phyloP scores from a whole-genome alignment of 495 filamentous ascomycete genomes.

The Talaromyces thailandensis region DNA sequence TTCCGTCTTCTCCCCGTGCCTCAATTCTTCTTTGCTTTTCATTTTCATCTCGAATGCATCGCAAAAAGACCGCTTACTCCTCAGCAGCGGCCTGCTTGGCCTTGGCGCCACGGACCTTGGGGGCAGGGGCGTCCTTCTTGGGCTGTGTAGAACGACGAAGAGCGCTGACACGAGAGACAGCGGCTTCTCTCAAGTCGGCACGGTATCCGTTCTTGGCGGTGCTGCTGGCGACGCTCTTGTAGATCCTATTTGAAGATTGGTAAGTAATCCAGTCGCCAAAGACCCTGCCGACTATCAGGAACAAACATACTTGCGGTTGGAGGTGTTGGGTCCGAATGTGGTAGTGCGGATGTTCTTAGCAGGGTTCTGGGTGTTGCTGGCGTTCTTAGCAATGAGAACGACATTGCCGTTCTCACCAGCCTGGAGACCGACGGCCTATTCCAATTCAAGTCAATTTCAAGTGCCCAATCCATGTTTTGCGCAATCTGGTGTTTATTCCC shows the following conservation, averaged over 20 bases:
- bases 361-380: constrained; percentile 55
- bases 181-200: constrained; percentile 74
- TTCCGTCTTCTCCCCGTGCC: background rate
- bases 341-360: constrained; percentile 51
- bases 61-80: constrained; percentile 14
- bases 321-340: constrained; percentile 58
- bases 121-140: constrained; percentile 63
- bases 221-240: constrained; percentile 69
- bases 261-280: background rate
- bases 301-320: constrained; percentile 63
- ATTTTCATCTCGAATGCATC: constrained; percentile 6
- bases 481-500: constrained; percentile 8
- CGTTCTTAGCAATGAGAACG: constrained; percentile 75
- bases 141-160: constrained; percentile 69
- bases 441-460: constrained; percentile 6
- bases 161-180: constrained; percentile 81
- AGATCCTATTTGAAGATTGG: constrained; percentile 53
- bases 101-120: constrained; percentile 72
- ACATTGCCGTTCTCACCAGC: constrained; percentile 59
- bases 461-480: background rate
- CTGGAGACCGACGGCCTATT: constrained; percentile 73
- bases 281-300: background rate
- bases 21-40: background rate
- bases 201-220: constrained; percentile 80
- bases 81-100: constrained; percentile 64